Evolutionary conservation across 208 protist species (phyloP).

Genomic region (Leishmania turanica): DNA sequence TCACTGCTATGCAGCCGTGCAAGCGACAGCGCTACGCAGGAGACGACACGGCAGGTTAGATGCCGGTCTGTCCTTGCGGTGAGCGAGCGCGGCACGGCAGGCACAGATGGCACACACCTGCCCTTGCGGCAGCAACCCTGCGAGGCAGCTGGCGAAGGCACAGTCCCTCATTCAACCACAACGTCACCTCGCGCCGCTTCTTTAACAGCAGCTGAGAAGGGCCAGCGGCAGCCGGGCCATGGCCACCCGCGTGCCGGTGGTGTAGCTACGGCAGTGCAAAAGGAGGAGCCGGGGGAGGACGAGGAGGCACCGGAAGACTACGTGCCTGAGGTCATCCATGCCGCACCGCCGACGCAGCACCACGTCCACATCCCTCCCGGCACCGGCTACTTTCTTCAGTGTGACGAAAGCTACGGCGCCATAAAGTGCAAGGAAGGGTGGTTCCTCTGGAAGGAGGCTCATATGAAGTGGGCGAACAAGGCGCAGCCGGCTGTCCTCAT

Average conservation of each 20-base stretch:
- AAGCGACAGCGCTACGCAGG: conserved; percentile 1
- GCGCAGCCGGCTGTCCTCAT: conserved; percentile 68
- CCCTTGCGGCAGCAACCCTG: neutral
- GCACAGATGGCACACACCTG: neutral
- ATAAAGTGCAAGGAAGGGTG: conserved; percentile 80
- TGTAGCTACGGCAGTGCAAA: neutral
- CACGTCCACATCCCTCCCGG: conserved; percentile 57
- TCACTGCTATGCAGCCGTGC: conserved; percentile 1
- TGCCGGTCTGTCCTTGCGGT: neutral
- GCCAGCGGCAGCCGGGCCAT: neutral
- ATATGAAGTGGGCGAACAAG: conserved; percentile 55
- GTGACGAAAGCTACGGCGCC: conserved; percentile 58
- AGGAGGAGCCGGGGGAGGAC: conserved; percentile 21
- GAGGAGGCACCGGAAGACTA: conserved; percentile 43
- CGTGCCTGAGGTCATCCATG: conserved; percentile 52
- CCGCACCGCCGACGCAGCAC: conserved; percentile 25
- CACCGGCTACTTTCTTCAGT: conserved; percentile 78
- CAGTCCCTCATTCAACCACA: neutral
- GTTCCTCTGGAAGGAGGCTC: conserved; percentile 75
- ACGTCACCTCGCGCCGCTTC: too few relatives aligned
- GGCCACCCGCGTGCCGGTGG: neutral
- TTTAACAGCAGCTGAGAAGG: neutral
- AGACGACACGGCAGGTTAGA: neutral
- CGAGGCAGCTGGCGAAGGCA: neutral
- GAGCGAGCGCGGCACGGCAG: neutral